Base-by-base conservation (phyloP, 306 rosid genomes). In the Betula pendula region DNA sequence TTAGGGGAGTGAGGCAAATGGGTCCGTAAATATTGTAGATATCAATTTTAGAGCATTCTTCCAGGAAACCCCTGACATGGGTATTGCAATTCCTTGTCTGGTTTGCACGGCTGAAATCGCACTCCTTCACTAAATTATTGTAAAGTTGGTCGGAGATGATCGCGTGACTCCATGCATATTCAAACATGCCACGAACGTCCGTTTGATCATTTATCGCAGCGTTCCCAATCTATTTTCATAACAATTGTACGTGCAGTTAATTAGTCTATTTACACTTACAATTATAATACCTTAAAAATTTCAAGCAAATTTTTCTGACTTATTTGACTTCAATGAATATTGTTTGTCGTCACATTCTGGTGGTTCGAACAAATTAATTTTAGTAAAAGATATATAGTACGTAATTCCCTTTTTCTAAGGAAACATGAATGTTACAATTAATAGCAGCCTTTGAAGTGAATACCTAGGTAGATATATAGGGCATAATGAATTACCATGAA, bases 121-220 rank as follows among this genome's bases (percentile, higher is more conserved):
- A 90, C 2, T 82, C 79, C 44, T 70, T 81, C 1, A 20, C 19
- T 22, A 88, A 77, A 4, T 70, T 78, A 25, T 71, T 0, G 72
- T 83, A 42, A 1, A 81, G 78, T 73, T 78, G 20, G 62, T 86
- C 92, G 0, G 96, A 88, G 49, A 90, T 78, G 1, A 88, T 85
- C 24, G 88, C 92, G 14, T 90, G 96, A 70, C 86, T 85, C 88
- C 90, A 86, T 1, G 91, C 91, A 45, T 83, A 90, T 24, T 90
- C 96, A 53, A 90, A 8, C 52, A 90, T 6, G 0, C 96, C 96
- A 1, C 35, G 67, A 8, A 9, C 19, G 33, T 90, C 92, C 11
- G 92, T 81, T 16, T 33, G n/a, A 24, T 72, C 89, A 55, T 90
- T 80, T 0, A 90, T 52, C 69, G 51, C 92, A 1, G 82, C 89